Evolutionary conservation across 75 land plant genomes (phyloP).

Genomic region (Sequoiadendron giganteum): DNA sequence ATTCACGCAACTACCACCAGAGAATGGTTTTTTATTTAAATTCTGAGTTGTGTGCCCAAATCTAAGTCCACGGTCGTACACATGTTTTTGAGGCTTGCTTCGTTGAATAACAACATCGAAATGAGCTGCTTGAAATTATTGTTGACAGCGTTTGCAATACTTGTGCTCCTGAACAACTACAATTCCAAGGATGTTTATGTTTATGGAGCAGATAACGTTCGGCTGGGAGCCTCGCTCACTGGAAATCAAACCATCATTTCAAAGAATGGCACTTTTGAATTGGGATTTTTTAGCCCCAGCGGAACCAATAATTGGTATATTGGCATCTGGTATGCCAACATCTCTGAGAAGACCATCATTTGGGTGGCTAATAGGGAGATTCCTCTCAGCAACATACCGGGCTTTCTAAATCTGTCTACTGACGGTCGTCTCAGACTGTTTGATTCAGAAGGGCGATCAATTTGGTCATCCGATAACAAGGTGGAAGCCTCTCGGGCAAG

Average conservation of each 20-base stretch:
- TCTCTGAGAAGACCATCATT: slow-evolving; percentile 9
- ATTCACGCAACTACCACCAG: too few relatives aligned
- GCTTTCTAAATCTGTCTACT: not conserved
- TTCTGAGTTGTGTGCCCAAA: too few relatives aligned
- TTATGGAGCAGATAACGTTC: slow-evolving; percentile 5
- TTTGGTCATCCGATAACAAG: slow-evolving; percentile 26
- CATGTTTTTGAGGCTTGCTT: too few relatives aligned
- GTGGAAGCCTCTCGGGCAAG: not conserved
- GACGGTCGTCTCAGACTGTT: slow-evolving; percentile 25
- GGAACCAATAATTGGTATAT: slow-evolving; percentile 20
- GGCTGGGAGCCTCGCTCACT: slow-evolving; percentile 7
- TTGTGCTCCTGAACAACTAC: not conserved
- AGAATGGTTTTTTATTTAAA: too few relatives aligned
- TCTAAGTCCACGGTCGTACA: too few relatives aligned
- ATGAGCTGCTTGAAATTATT: not conserved
- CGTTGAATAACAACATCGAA: not conserved
- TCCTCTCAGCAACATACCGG: slow-evolving; percentile 17
- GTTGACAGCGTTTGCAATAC: not conserved
- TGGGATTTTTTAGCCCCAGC: slow-evolving; percentile 31
- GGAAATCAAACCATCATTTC: slow-evolving; percentile 37
- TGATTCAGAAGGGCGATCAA: not conserved
- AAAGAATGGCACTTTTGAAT: slow-evolving; percentile 17
- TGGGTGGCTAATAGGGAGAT: slow-evolving; percentile 55
- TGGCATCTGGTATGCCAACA: slow-evolving; percentile 36
- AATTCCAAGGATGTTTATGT: not conserved